Percentiles rank a stretch among this genome's conserved stretches.
These are phyloP conservation scores for Aspergillus glaucus DNA, from an alignment of 2,329 filamentous ascomycete species.

Conservation along the genomic window DNA sequence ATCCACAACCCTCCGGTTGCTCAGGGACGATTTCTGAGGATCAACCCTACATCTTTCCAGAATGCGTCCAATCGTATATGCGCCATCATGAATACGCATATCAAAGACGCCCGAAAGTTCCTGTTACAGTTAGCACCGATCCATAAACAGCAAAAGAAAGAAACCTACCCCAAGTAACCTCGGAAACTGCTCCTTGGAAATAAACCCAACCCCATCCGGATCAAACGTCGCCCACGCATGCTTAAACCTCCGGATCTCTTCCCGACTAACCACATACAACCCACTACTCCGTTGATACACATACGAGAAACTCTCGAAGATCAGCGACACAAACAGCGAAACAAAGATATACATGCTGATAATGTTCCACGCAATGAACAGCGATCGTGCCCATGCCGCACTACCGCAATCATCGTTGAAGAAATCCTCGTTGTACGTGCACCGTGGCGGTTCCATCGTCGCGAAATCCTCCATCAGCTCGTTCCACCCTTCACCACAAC, in stretches of 20 bases:
- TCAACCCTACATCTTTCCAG: conserved; percentile 73
- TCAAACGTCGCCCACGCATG: conserved; percentile 97
- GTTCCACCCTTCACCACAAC: conserved; percentile 95
- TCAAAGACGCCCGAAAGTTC: conserved; percentile 92
- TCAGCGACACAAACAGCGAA: conserved; percentile 94
- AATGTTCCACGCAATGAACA: conserved; percentile 98
- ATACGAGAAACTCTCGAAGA: conserved; percentile 98
- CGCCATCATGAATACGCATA: conserved; percentile 91
- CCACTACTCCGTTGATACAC: conserved; percentile 95
- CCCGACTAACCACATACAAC: conserved; percentile 81
- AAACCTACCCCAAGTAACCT: conserved; percentile 66
- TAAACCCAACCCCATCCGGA: conserved; percentile 83
- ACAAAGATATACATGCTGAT: conserved; percentile 99
- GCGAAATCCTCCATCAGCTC: conserved; percentile 94
- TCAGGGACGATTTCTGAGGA: conserved; percentile 39
- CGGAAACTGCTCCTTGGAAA: conserved; percentile 83
- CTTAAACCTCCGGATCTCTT: conserved; percentile 95
- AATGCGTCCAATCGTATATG: conserved; percentile 79
- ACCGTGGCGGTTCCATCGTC: conserved; percentile 69
- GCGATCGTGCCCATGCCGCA: conserved; percentile 72
- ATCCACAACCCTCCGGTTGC: conserved; percentile 36
- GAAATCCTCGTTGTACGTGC: conserved; percentile 65
- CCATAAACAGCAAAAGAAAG: conserved; percentile 4
- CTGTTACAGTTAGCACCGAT: conserved; percentile 24
- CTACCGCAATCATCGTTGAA: conserved; percentile 91